These are phyloP conservation scores for Brasilioporus rufonigricans DNA, from an alignment of 768 basidiomycete species.

Conservation along the genomic window DNA sequence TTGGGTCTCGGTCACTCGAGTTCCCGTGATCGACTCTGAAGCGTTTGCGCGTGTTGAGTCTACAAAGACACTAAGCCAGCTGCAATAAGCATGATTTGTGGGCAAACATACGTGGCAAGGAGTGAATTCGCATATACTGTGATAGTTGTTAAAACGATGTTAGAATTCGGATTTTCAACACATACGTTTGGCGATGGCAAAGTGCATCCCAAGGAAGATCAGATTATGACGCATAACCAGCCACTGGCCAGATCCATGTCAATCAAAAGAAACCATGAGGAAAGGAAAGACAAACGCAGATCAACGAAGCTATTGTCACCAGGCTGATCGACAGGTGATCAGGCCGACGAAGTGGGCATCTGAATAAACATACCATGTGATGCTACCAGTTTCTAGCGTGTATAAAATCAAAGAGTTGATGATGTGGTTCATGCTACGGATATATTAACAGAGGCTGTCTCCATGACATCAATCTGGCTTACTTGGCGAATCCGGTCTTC, in stretches of 20 bases:
- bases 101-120: conserved; percentile 31
- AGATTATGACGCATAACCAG: conserved; percentile 34
- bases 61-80: neutral
- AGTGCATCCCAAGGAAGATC: conserved; percentile 37
- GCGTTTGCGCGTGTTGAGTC: conserved; percentile 32
- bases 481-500: conserved; percentile 33
- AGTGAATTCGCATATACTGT: conserved; percentile 34
- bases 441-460: neutral
- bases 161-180: neutral
- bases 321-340: conserved; percentile 13
- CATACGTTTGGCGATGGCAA: conserved; percentile 34
- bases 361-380: conserved; percentile 38
- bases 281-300: conserved; percentile 25
- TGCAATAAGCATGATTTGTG: neutral
- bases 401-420: conserved; percentile 51
- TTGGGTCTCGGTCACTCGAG: conserved; percentile 27
- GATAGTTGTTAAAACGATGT: neutral
- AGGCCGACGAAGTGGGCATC: neutral
- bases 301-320: conserved; percentile 32
- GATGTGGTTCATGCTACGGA: conserved; percentile 43
- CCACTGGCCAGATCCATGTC: conserved; percentile 20
- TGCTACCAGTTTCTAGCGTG: conserved; percentile 49
- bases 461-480: neutral
- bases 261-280: neutral
- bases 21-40: conserved; percentile 23